Evolutionary conservation across 148 eudicot genomes (phyloP).

Genomic region (Rhododendron mucronatum): DNA sequence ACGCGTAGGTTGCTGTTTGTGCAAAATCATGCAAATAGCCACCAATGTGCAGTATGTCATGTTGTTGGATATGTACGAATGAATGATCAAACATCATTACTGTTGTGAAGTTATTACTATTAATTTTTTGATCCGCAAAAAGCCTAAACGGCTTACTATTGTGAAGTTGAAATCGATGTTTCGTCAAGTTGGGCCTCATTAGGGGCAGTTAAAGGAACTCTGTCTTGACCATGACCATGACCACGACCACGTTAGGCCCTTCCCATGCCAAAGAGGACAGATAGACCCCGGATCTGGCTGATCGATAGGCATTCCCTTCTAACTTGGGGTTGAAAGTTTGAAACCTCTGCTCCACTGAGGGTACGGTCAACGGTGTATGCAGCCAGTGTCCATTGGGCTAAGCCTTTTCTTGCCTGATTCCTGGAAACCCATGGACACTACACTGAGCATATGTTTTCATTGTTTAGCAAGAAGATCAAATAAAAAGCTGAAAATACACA

Average conservation of each 20-base stretch:
- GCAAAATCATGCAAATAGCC: background rate
- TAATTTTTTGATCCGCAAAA: too few relatives aligned
- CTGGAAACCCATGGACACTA: background rate
- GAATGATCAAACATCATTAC: background rate
- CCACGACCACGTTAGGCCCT: background rate
- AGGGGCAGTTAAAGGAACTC: background rate
- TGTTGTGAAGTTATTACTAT: background rate
- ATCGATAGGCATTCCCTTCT: background rate
- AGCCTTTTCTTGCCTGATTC: background rate
- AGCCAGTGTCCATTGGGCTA: background rate
- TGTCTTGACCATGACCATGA: background rate
- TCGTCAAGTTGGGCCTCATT: background rate
- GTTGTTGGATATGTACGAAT: background rate
- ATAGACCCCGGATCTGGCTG: background rate
- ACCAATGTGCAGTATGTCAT: background rate
- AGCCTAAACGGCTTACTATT: background rate
- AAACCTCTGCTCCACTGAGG: background rate
- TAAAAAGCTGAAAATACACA: background rate
- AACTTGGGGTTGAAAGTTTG: background rate
- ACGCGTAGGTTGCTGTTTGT: background rate
- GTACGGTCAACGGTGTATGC: background rate
- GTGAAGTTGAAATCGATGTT: background rate
- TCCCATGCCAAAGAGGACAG: background rate
- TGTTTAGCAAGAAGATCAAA: background rate
- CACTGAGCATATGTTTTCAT: background rate